Evolutionary conservation across 768 basidiomycete genomes (phyloP).

Genomic region (Tulasnella sp.): DNA sequence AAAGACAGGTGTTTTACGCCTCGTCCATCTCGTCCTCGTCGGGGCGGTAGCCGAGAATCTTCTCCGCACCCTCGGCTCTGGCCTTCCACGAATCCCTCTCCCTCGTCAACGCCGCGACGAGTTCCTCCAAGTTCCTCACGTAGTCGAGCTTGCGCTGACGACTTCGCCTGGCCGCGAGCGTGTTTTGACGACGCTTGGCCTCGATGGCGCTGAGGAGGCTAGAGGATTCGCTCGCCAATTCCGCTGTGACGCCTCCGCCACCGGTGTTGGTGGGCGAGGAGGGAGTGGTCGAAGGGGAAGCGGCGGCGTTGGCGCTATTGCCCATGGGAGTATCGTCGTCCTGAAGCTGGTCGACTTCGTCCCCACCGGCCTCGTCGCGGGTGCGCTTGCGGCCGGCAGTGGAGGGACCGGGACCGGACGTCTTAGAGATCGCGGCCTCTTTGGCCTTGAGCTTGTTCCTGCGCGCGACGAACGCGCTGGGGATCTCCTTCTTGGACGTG

Average conservation of each 20-base stretch:
- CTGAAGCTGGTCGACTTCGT: conserved; percentile 46
- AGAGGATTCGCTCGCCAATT: conserved; percentile 32
- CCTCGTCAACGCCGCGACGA: conserved; percentile 47
- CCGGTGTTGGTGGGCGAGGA: not conserved
- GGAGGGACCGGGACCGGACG: not conserved
- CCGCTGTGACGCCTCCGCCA: conserved; percentile 51
- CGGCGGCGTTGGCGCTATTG: not conserved
- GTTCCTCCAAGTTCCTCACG: conserved; percentile 59
- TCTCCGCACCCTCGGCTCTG: conserved; percentile 20
- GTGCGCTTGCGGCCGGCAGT: conserved; percentile 49
- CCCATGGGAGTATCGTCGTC: conserved; percentile 33
- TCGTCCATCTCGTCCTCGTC: conserved; percentile 19
- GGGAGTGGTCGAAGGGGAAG: not conserved
- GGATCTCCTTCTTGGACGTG: conserved; percentile 76
- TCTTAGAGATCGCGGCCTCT: conserved; percentile 13
- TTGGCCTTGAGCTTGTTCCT: conserved; percentile 30
- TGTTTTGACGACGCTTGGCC: conserved; percentile 77
- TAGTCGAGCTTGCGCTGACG: conserved; percentile 71
- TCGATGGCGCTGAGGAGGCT: conserved; percentile 49
- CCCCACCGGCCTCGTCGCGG: conserved; percentile 45
- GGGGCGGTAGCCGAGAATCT: conserved; percentile 18
- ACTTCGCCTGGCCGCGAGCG: conserved; percentile 75
- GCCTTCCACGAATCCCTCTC: conserved; percentile 61
- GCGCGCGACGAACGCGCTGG: conserved; percentile 53
- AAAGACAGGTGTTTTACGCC: not conserved